phyloP scores from a whole-genome alignment of 208 protist species.

The Trypanosoma theileri region DNA sequence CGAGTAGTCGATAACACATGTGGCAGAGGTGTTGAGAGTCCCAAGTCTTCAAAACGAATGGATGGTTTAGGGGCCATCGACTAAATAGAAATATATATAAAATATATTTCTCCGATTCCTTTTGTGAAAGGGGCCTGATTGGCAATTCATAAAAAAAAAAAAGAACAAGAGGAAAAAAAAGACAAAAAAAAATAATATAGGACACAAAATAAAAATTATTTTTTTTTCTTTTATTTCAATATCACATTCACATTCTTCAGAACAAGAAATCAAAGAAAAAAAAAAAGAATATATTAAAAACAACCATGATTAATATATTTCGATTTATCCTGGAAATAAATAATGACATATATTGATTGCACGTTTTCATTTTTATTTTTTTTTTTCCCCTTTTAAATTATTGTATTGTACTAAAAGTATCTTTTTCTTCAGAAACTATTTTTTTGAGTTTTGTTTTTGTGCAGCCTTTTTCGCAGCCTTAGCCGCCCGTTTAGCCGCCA shows the following conservation, averaged over 20 bases:
- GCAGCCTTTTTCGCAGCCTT: constrained; percentile 88
- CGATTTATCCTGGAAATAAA: neutral
- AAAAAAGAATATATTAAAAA: neutral
- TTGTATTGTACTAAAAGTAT: neutral
- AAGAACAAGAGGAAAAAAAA: constrained; percentile 35
- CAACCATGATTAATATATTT: neutral
- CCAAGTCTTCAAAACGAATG: constrained; percentile 81
- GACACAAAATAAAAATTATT: neutral
- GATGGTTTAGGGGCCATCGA: constrained; percentile 46
- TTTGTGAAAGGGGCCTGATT: neutral
- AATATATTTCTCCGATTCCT: neutral
- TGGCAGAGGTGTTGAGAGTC: constrained; percentile 73
- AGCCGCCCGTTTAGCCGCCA: constrained; percentile 78
- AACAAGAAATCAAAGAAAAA: neutral
- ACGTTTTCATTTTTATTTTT: neutral
- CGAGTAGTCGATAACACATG: constrained; percentile 53
- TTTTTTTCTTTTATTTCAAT: neutral
- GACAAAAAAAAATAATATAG: constrained; percentile 31
- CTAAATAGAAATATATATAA: constrained; percentile 1
- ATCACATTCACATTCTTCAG: neutral
- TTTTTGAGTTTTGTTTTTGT: constrained; percentile 62
- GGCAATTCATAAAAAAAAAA: neutral
- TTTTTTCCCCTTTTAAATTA: neutral
- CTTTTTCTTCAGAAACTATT: constrained; percentile 9
- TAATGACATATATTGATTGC: neutral